phyloP scores from a whole-genome alignment of 2,329 filamentous ascomycete genomes.

The Ophiostoma triangulosporum region DNA sequence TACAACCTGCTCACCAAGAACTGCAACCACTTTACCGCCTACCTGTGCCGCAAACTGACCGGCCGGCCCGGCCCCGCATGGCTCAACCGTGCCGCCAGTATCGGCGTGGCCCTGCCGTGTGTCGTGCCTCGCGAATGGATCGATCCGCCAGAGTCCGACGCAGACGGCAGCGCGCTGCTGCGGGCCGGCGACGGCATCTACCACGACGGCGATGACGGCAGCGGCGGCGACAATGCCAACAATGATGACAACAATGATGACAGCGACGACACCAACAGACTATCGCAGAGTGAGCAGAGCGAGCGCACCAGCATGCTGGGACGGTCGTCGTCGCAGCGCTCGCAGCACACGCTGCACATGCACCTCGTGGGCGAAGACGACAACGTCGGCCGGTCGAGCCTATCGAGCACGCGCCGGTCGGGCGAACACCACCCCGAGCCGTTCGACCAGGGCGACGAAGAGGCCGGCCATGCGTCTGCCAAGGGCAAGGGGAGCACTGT shows the following conservation, averaged over 20 bases:
- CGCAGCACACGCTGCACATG: slow-evolving; percentile 14
- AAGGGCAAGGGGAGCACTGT: slow-evolving; percentile 28
- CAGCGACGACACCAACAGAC: slow-evolving; percentile 38
- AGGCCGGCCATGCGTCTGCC: slow-evolving; percentile 19
- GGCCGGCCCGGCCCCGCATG: slow-evolving; percentile 56
- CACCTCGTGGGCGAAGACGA: slow-evolving; percentile 15
- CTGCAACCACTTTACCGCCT: slow-evolving; percentile 79
- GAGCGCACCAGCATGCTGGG: slow-evolving; percentile 19
- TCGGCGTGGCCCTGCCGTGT: slow-evolving; percentile 69
- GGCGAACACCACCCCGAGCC: slow-evolving; percentile 3
- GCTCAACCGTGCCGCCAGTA: slow-evolving; percentile 74
- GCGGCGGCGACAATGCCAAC: slow-evolving; percentile 23
- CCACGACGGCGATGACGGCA: slow-evolving; percentile 39
- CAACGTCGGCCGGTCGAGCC: slow-evolving; percentile 6
- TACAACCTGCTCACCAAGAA: slow-evolving; percentile 77
- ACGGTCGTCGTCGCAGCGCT: slow-evolving; percentile 20
- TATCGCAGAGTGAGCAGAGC: slow-evolving; percentile 3
- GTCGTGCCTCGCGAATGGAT: slow-evolving; percentile 76
- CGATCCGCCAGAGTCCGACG: slow-evolving; percentile 62
- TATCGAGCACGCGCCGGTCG: not conserved
- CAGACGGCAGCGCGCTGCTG: slow-evolving; percentile 55
- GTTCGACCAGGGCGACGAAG: slow-evolving; percentile 27
- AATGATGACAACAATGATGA: slow-evolving; percentile 31
- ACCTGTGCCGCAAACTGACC: slow-evolving; percentile 61
- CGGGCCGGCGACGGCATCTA: slow-evolving; percentile 37